Evolutionary conservation across 495 filamentous ascomycete genomes (phyloP).

Genomic region (Penicillium herquei): DNA sequence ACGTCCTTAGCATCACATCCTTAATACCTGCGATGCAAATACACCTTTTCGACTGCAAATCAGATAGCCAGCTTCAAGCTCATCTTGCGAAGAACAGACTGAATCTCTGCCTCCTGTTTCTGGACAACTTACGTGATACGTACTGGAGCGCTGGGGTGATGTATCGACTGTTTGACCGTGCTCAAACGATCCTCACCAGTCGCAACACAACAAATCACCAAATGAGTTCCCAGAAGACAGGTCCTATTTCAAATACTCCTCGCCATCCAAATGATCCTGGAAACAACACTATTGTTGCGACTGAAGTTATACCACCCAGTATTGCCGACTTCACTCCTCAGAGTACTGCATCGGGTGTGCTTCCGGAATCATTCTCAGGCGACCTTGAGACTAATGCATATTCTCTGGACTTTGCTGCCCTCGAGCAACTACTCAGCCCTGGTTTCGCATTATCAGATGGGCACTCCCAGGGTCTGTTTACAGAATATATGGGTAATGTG

Average conservation of each 20-base stretch:
- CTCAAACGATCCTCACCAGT: not conserved
- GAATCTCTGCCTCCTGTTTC: slow-evolving; percentile 1
- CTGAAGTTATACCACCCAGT: not conserved
- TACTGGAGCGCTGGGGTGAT: slow-evolving; percentile 7
- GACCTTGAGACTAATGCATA: not conserved
- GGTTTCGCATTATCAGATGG: not conserved
- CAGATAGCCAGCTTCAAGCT: not conserved
- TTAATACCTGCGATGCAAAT: slow-evolving; percentile 7
- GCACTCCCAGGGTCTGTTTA: not conserved
- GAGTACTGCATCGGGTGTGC: not conserved
- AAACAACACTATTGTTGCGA: not conserved
- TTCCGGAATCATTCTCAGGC: not conserved
- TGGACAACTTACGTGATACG: slow-evolving; percentile 3
- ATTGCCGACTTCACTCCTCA: not conserved
- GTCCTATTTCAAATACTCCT: not conserved
- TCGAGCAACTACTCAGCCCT: slow-evolving; percentile 2
- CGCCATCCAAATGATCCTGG: not conserved
- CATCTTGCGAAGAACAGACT: slow-evolving; percentile 1
- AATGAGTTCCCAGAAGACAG: not conserved
- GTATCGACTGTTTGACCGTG: slow-evolving; percentile 3
- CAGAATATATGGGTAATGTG: not conserved
- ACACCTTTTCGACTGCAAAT: slow-evolving; percentile 8
- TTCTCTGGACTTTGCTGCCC: not conserved
- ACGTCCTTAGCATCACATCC: slow-evolving; percentile 1
- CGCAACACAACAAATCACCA: not conserved